Conservation (phyloP, 805 yeast species). For the Saccharomycopsis sp. region DNA sequence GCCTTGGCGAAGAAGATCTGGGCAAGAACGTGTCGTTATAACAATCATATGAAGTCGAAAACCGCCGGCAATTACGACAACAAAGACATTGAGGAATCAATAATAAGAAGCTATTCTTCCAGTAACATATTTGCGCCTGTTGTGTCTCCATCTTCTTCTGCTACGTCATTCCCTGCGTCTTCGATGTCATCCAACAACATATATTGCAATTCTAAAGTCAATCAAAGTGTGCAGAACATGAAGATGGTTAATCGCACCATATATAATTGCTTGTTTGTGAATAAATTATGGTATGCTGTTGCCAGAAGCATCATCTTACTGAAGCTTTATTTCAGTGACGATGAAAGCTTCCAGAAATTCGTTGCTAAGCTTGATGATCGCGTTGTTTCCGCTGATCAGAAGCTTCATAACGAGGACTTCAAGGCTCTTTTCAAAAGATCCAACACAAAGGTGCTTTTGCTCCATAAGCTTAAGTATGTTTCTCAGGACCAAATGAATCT, state of each 20-base stretch:
- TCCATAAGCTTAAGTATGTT: constrained; percentile 57
- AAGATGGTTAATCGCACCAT: constrained; percentile 29
- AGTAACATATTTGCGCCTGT: not conserved
- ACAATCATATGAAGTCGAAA: too few species aligned
- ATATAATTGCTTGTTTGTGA: constrained; percentile 61
- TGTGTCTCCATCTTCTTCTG: constrained; percentile 3
- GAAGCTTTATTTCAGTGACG: constrained; percentile 48
- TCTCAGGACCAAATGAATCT: constrained; percentile 47
- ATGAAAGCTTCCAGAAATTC: constrained; percentile 39
- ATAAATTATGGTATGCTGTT: constrained; percentile 54
- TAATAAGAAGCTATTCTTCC: not conserved
- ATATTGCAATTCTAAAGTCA: constrained; percentile 11
- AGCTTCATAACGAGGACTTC: not conserved
- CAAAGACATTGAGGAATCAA: not conserved
- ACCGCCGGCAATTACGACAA: not conserved
- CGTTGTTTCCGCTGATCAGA: constrained; percentile 17
- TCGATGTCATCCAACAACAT: not conserved
- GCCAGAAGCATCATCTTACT: constrained; percentile 50
- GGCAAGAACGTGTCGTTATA: constrained; percentile 28
- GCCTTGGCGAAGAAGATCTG: constrained; percentile 41
- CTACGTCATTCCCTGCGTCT: not conserved
- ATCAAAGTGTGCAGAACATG: constrained; percentile 4
- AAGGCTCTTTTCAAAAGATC: constrained; percentile 19
- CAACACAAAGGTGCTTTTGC: constrained; percentile 33
- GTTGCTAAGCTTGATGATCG: constrained; percentile 19